Evolutionary conservation across 371 early-diverging fungal genomes (phyloP).

Genomic region (Mucor circinelloides): DNA sequence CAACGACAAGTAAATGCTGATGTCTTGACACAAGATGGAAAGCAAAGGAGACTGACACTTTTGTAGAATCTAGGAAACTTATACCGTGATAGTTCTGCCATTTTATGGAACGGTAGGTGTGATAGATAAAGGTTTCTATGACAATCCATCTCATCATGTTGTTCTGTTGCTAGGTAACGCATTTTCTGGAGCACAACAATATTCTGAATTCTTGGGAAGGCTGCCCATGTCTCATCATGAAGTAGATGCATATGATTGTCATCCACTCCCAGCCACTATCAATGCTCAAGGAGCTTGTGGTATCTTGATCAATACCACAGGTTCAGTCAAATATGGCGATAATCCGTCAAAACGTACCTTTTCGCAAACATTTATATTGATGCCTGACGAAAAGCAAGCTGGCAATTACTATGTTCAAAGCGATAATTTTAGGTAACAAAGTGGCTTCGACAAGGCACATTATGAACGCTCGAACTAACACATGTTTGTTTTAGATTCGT

Average conservation of each 20-base stretch:
- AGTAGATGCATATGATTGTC: conserved; percentile 65
- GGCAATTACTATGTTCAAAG: conserved; percentile 63
- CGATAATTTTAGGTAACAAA: conserved; percentile 56
- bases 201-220: conserved; percentile 58
- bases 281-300: conserved; percentile 52
- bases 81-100: conserved; percentile 69
- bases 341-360: conserved; percentile 56
- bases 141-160: background rate
- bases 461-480: background rate
- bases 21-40: background rate
- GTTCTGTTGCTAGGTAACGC: conserved; percentile 49
- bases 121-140: background rate
- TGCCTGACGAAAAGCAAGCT: conserved; percentile 56
- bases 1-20: conserved; percentile 63
- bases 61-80: conserved; percentile 55
- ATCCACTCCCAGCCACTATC: conserved; percentile 57
- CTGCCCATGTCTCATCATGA: conserved; percentile 67
- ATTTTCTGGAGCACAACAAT: conserved; percentile 57
- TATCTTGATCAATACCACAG: conserved; percentile 58
- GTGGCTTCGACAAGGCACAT: background rate
- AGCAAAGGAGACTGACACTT: background rate
- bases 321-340: conserved; percentile 65
- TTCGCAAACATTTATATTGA: conserved; percentile 70
- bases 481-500: conserved; percentile 10
- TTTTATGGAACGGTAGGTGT: conserved; percentile 74